Evolutionary conservation across 2,329 filamentous ascomycete species (phyloP).

Genomic region (Chalara sp.): DNA sequence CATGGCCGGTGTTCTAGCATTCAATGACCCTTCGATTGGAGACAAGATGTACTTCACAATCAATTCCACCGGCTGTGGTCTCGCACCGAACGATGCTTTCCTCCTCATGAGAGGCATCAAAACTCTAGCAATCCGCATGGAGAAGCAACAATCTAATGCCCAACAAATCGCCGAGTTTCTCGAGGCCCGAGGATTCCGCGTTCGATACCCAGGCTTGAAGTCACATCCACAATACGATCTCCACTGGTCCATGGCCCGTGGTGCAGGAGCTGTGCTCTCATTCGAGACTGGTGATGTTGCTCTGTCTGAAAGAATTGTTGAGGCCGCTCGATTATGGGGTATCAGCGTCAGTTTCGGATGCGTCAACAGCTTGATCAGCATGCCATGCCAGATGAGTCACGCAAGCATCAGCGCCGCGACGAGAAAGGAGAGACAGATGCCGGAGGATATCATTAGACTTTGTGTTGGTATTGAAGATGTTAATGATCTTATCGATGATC

Average conservation of each 20-base stretch:
- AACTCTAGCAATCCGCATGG: slow-evolving; percentile 95
- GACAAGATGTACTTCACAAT: slow-evolving; percentile 96
- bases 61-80: slow-evolving; percentile 89
- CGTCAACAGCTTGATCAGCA: slow-evolving; percentile 97
- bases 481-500: slow-evolving; percentile 86
- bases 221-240: slow-evolving; percentile 95
- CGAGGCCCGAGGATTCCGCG: slow-evolving; percentile 84
- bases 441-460: slow-evolving; percentile 90
- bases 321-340: slow-evolving; percentile 83
- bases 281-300: slow-evolving; percentile 89
- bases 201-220: slow-evolving; percentile 88
- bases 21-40: slow-evolving; percentile 74
- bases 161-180: slow-evolving; percentile 89
- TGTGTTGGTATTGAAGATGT: slow-evolving; percentile 96
- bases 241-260: slow-evolving; percentile 91
- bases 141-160: slow-evolving; percentile 93
- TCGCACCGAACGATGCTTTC: slow-evolving; percentile 94
- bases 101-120: slow-evolving; percentile 93
- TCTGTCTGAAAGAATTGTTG: slow-evolving; percentile 87
- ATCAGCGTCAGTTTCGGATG: slow-evolving; percentile 98
- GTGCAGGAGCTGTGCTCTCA: slow-evolving; percentile 86
- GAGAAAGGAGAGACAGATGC: slow-evolving; percentile 79
- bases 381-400: slow-evolving; percentile 99
- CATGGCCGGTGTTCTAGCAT: slow-evolving; percentile 94
- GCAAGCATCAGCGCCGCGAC: slow-evolving; percentile 97